phyloP scores from a whole-genome alignment of 2,329 filamentous ascomycete genomes.

The Penicillium psychrosexuale region DNA sequence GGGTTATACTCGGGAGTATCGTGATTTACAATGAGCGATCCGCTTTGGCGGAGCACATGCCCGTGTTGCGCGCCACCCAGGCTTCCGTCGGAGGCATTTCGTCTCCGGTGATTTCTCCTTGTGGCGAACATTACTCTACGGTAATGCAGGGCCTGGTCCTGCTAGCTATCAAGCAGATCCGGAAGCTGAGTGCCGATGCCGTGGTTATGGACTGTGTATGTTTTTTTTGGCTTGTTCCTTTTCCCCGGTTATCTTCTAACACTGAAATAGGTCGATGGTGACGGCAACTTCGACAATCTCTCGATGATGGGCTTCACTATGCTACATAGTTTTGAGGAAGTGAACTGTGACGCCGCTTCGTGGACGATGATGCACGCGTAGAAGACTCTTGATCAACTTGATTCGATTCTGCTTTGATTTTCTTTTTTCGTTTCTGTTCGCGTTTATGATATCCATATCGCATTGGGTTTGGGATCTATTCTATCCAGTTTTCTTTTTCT shows the following conservation, averaged over 20 bases:
- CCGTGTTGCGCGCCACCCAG: constrained; percentile 60
- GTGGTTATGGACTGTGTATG: constrained; percentile 78
- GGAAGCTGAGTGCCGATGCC: constrained; percentile 68
- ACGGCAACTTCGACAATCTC: constrained; percentile 70
- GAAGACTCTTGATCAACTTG: neutral
- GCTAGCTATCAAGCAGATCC: constrained; percentile 78
- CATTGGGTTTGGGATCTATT: constrained; percentile 12
- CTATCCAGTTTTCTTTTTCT: neutral
- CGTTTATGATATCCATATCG: constrained; percentile 26
- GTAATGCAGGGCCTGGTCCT: constrained; percentile 76
- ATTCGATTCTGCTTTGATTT: neutral
- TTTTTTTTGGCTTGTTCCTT: constrained; percentile 16
- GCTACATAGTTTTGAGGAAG: constrained; percentile 76
- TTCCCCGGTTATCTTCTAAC: constrained; percentile 19
- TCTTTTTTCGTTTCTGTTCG: neutral
- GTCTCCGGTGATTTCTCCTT: constrained; percentile 70
- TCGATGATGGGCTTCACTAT: constrained; percentile 77
- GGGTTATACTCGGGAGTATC: constrained; percentile 70
- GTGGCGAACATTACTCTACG: constrained; percentile 64
- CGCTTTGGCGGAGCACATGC: constrained; percentile 65
- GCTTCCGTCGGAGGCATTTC: constrained; percentile 69
- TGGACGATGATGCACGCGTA: constrained; percentile 55
- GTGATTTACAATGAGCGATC: constrained; percentile 73
- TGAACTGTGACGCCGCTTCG: constrained; percentile 64
- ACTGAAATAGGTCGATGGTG: constrained; percentile 59